Base-by-base conservation (phyloP, 1,284 basidiomycete species). In the Boletus semigastroideus region DNA sequence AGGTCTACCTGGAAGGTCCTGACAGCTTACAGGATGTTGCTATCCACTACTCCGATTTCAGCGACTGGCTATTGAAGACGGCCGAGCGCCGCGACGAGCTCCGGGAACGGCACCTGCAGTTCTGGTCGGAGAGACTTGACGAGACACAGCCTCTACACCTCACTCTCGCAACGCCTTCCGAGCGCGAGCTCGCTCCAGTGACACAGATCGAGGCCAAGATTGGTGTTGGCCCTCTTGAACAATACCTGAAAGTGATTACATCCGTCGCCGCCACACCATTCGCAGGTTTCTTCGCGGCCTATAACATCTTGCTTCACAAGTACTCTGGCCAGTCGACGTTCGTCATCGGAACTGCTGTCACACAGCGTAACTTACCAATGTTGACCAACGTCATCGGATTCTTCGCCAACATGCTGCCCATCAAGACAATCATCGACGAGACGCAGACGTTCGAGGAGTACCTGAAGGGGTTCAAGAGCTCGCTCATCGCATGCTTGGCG, bases 1-100 rank as follows among this genome's bases (percentile, higher is more conserved):
- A 55, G 30, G 4, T 63, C 11, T 67, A 65, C 46, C 40, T 62
- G 42, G 56, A 67, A 4, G 63, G 65, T 16, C 46, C 58, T 9
- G 59, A 52, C 31, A 53, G 49, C 46, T 42, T 64, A n/a, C 51
- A 54, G 0, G 65, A 67, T 5, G 61, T 67, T 12, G 19, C 40
- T 12, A 55, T 66, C 7, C 63, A 67, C 39, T 67, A 65, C 41
- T 63, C 63, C 10, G 63, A 67, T 37, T 64, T 64, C 48, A 63
- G 63, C 6, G 58, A 67, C 43, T 67, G 63, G 65, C 38, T 67
- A 16, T 7, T 50, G 33, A 59, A 63, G 47, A 67, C 63, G 2
- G 57, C 63, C 0, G 65, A 64, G 13, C 59, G 63, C 46, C 57
- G 63, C 20, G 31, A 48, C 1, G 59, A 66, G 34, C 54, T 65